Evolutionary conservation across 2,329 filamentous ascomycete genomes (phyloP), one percentile per base, ranked within the genome.

Genomic region (Trichophyton equinum): DNA sequence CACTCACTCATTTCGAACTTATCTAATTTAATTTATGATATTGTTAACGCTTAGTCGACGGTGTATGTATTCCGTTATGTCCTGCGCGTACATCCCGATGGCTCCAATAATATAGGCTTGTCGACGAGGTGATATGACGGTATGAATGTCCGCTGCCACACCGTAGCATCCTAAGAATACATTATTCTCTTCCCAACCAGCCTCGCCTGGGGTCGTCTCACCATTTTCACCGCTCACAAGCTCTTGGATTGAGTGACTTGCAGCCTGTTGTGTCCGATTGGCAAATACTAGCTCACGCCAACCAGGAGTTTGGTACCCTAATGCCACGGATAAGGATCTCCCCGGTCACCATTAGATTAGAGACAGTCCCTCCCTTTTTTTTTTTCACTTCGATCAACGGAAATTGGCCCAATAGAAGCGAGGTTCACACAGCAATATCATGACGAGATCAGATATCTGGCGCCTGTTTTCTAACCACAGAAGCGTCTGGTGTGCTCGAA

Each of bases 1-100:
- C 51, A 6, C 51, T 55, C 51, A 15, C 51, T 55, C 27, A 33
- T 36, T 33, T 33, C 30, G 6, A 33, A 55, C 30, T 36, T 33
- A 33, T 36, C 30, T 55, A 36, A 55, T 55, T 55, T 55, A 36
- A 55, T 55, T 36, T 33, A 55, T n/a, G 51, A 55, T 55, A 20
- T 36, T n/a, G n/a, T 55, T 55, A 36, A 55, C 27, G 51, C 30
- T 55, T 55, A 11, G 30, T 55, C 30, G 15, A 33, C n/a, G 15
- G 33, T 18, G 51, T 55, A 55, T 55, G 25, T 55, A 18, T 38
- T 20, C 18, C 13, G 8, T 18, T 55, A 13, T 15, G 6, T 13
- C 30, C 51, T 55, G 22, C 8, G 9, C 20, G 46, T 51, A 27
- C 46, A 51, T 27, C 46, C 13, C 11, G 46, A 15, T 55, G 51